These are phyloP conservation scores for Leccinum ochraceum DNA, from an alignment of 768 basidiomycete genomes.

Conservation along the genomic window DNA sequence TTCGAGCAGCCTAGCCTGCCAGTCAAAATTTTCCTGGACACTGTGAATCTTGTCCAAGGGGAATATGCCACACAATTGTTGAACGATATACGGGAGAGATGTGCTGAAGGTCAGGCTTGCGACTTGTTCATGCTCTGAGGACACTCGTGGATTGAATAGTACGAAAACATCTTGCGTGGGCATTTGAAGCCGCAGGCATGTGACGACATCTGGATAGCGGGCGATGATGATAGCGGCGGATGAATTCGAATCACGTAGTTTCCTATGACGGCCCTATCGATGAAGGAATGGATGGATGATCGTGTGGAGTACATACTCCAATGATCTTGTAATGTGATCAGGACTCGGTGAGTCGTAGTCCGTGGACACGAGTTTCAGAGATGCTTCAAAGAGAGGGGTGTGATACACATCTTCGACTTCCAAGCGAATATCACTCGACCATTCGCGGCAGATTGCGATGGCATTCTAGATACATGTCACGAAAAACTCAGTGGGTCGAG, in stretches of 20 bases:
- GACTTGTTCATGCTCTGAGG: slow-evolving; percentile 49
- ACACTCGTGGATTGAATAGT: slow-evolving; percentile 61
- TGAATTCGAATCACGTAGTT: slow-evolving; percentile 15
- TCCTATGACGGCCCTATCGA: slow-evolving; percentile 22
- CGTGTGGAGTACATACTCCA: slow-evolving; percentile 18
- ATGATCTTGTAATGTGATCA: slow-evolving; percentile 29
- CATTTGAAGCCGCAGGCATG: slow-evolving; percentile 41
- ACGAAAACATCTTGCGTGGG: slow-evolving; percentile 42
- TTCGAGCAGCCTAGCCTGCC: slow-evolving; percentile 55
- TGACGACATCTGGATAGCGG: slow-evolving; percentile 59
- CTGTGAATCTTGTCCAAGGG: slow-evolving; percentile 41
- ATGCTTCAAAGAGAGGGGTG: slow-evolving; percentile 47
- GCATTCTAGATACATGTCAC: slow-evolving; percentile 43
- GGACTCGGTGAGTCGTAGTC: slow-evolving; percentile 38
- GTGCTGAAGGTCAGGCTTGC: slow-evolving; percentile 54
- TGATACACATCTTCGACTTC: slow-evolving; percentile 52
- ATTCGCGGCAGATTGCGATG: slow-evolving; percentile 48
- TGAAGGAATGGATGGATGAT: background rate
- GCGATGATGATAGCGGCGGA: slow-evolving; percentile 49
- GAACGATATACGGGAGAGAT: slow-evolving; percentile 41
- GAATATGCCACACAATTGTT: slow-evolving; percentile 45
- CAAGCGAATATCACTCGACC: slow-evolving; percentile 45
- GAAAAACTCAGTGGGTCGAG: background rate
- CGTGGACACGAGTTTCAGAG: slow-evolving; percentile 38
- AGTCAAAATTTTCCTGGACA: slow-evolving; percentile 41